phyloP scores from a whole-genome alignment of 805 yeast species.

The Candida awuae region DNA sequence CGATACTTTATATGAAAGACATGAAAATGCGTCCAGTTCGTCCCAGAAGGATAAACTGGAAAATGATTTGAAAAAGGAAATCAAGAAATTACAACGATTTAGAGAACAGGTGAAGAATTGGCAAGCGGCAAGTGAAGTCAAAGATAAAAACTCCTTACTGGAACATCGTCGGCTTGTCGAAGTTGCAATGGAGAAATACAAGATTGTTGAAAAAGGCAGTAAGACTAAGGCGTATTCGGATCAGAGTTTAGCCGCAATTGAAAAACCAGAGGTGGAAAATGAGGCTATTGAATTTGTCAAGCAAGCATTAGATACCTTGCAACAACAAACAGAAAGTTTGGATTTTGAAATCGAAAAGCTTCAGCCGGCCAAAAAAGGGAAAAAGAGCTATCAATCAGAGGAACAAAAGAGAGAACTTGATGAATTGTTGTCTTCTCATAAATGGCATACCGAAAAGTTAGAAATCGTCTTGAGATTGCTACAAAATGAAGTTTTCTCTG shows the following conservation, averaged over 20 bases:
- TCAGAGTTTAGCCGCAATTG: conserved; percentile 44
- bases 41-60: conserved; percentile 51
- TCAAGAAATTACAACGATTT: conserved; percentile 49
- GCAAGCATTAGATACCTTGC: conserved; percentile 66
- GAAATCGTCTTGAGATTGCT: conserved; percentile 69
- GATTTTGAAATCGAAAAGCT: conserved; percentile 63
- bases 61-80: conserved; percentile 49
- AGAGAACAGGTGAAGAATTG: conserved; percentile 55
- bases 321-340: conserved; percentile 66
- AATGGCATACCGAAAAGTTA: conserved; percentile 68
- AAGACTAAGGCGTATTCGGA: conserved; percentile 53
- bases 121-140: conserved; percentile 48
- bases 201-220: conserved; percentile 48
- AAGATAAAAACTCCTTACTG: conserved; percentile 36
- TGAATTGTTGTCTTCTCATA: conserved; percentile 63
- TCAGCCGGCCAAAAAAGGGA: conserved; percentile 43
- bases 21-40: conserved; percentile 37
- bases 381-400: conserved; percentile 34
- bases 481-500: conserved; percentile 70
- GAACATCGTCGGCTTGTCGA: conserved; percentile 37
- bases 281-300: conserved; percentile 68
- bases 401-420: conserved; percentile 51
- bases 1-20: conserved; percentile 48
- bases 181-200: conserved; percentile 53
- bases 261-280: conserved; percentile 59